Conservation (phyloP, 352 stramenopile species). For the Blastocystis sp. region DNA sequence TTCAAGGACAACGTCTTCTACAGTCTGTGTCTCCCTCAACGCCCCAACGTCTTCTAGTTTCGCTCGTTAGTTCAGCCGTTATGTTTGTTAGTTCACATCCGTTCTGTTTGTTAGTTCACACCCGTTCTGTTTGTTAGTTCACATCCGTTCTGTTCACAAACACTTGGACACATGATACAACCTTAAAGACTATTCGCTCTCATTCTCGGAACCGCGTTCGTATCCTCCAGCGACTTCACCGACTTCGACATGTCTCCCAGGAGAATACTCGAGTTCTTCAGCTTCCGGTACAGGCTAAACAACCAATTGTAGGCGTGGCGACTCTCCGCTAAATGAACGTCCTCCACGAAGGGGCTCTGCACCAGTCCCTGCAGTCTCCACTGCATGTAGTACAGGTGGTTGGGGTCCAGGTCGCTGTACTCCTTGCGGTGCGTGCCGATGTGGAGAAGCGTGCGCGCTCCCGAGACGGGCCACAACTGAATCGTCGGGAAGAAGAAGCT, state of each 20-base stretch:
- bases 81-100: not conserved
- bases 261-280: slow-evolving; percentile 54
- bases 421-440: slow-evolving; percentile 70
- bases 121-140: not conserved
- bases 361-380: slow-evolving; percentile 53
- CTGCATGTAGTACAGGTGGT: slow-evolving; percentile 73
- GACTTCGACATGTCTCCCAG: slow-evolving; percentile 29
- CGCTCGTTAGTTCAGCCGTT: not conserved
- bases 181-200: slow-evolving; percentile 44
- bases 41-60: not conserved
- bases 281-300: slow-evolving; percentile 45
- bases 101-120: not conserved
- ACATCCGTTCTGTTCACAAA: slow-evolving; percentile 14
- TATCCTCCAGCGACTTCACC: not conserved
- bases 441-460: slow-evolving; percentile 50
- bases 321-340: slow-evolving; percentile 53
- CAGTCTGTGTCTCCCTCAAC: slow-evolving; percentile 10
- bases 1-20: slow-evolving; percentile 59
- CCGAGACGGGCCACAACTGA: slow-evolving; percentile 22
- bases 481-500: slow-evolving; percentile 70
- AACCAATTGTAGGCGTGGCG: slow-evolving; percentile 34
- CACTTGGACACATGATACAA: slow-evolving; percentile 57
- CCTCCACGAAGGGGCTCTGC: slow-evolving; percentile 51
- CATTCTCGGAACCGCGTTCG: not conserved
- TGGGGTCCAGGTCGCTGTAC: slow-evolving; percentile 61